These are phyloP conservation scores for Phytophthora lateralis DNA, from an alignment of 352 stramenopile genomes.

Conservation along the genomic window DNA sequence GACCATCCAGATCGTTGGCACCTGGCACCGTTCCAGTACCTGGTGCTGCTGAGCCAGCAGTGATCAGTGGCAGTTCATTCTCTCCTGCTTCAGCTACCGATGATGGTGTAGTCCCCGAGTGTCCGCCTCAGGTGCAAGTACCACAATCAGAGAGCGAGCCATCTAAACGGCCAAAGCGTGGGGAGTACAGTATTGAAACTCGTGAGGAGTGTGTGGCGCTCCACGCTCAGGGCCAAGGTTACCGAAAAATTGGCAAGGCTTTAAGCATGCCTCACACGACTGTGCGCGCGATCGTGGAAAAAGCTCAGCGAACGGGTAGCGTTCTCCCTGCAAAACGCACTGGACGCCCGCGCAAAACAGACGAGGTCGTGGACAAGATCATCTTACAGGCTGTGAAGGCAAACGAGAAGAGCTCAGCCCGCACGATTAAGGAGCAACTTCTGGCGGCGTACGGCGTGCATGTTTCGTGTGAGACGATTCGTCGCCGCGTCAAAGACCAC, in stretches of 20 bases:
- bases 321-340: slow-evolving; percentile 56
- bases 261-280: slow-evolving; percentile 75
- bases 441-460: slow-evolving; percentile 50
- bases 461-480: slow-evolving; percentile 75
- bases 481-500: slow-evolving; percentile 67
- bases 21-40: neutral
- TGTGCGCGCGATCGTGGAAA: slow-evolving; percentile 75
- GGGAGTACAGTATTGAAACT: slow-evolving; percentile 60
- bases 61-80: neutral
- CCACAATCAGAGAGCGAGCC: neutral
- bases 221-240: slow-evolving; percentile 57
- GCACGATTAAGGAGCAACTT: slow-evolving; percentile 65
- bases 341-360: slow-evolving; percentile 65
- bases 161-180: slow-evolving; percentile 42
- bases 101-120: neutral
- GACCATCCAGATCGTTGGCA: neutral
- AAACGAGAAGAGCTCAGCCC: slow-evolving; percentile 64
- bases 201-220: slow-evolving; percentile 64
- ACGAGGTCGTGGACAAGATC: slow-evolving; percentile 67
- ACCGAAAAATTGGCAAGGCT: slow-evolving; percentile 60
- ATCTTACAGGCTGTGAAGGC: slow-evolving; percentile 64
- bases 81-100: neutral
- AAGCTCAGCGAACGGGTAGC: slow-evolving; percentile 56
- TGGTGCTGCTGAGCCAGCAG: neutral
- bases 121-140: neutral